These are phyloP conservation scores for Paramecium primaurelia DNA, from an alignment of 73 alveolate genomes.

Conservation along the genomic window DNA sequence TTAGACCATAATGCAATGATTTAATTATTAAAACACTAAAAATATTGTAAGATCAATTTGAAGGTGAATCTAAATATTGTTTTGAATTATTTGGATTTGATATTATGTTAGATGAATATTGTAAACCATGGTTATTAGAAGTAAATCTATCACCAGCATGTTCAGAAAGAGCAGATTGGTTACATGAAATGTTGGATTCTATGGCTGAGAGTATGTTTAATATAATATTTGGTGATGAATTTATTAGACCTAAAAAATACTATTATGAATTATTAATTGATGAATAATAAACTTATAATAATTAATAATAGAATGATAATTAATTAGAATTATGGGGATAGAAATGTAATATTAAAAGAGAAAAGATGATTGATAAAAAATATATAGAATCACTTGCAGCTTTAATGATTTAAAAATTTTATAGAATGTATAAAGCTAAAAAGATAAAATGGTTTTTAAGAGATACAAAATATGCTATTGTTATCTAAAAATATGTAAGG, in stretches of 20 bases:
- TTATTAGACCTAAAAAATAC: background rate
- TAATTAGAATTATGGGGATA: slow-evolving; percentile 63
- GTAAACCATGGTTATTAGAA: slow-evolving; percentile 81
- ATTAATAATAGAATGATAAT: background rate
- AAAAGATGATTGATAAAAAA: slow-evolving; percentile 63
- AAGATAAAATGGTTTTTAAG: background rate
- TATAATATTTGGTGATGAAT: slow-evolving; percentile 59
- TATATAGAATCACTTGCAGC: slow-evolving; percentile 32
- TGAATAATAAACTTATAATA: slow-evolving; percentile 43
- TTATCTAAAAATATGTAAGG: slow-evolving; percentile 22
- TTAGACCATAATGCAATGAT: slow-evolving; percentile 57
- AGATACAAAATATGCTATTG: slow-evolving; percentile 3
- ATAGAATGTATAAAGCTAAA: slow-evolving; percentile 49
- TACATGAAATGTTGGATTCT: slow-evolving; percentile 72
- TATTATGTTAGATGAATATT: slow-evolving; percentile 78
- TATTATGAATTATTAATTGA: background rate
- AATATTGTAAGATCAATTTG: slow-evolving; percentile 68
- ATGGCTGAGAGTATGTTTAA: slow-evolving; percentile 75
- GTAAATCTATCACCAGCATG: slow-evolving; percentile 84
- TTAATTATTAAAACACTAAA: slow-evolving; percentile 65
- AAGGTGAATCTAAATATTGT: slow-evolving; percentile 71
- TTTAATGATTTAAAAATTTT: slow-evolving; percentile 51
- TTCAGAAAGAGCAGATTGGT: slow-evolving; percentile 78
- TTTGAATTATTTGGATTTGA: slow-evolving; percentile 96
- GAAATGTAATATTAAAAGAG: slow-evolving; percentile 63